Percentiles rank a stretch among this genome's conserved stretches.
Evolutionary conservation across 331 rosid species (phyloP).

Genomic region (Erythrophleum ivorense): DNA sequence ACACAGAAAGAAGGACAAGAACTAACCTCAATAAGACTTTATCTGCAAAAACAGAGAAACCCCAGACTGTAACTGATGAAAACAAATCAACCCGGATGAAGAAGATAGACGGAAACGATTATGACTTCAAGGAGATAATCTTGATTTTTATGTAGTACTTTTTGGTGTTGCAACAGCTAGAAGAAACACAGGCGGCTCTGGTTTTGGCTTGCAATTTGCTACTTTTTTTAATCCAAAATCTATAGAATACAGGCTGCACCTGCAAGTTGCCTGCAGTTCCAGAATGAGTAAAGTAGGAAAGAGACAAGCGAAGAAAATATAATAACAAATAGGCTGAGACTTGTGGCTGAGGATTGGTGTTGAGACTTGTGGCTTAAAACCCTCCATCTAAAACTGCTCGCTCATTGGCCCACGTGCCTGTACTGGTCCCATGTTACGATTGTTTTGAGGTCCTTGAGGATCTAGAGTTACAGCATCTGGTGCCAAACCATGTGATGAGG

Average conservation of each 20-base stretch:
- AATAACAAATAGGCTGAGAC: conserved; percentile 6
- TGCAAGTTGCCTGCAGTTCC: conserved; percentile 24
- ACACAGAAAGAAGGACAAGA: conserved; percentile 10
- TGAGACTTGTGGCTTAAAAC: conserved; percentile 52
- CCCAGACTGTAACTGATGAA: conserved; percentile 37
- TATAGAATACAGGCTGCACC: neutral
- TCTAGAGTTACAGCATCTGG: neutral
- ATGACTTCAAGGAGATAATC: no score
- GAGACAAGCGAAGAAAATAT: neutral
- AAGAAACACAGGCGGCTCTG: conserved; percentile 43
- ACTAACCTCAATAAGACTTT: conserved; percentile 42
- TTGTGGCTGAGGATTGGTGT: conserved; percentile 61
- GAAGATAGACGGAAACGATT: conserved; percentile 8
- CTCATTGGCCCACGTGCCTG: conserved; percentile 44
- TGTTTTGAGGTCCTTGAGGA: neutral
- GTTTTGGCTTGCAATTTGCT: conserved; percentile 13
- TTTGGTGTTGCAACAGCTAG: neutral
- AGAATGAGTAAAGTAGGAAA: neutral
- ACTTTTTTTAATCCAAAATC: neutral
- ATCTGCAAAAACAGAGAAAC: conserved; percentile 18
- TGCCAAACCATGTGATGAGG: neutral
- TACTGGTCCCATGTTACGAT: neutral
- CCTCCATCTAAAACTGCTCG: conserved; percentile 61
- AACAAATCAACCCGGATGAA: conserved; percentile 40
- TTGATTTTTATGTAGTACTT: neutral